These are phyloP conservation scores for Globisporangium spiculum DNA, from an alignment of 352 stramenopile genomes.

Conservation along the genomic window DNA sequence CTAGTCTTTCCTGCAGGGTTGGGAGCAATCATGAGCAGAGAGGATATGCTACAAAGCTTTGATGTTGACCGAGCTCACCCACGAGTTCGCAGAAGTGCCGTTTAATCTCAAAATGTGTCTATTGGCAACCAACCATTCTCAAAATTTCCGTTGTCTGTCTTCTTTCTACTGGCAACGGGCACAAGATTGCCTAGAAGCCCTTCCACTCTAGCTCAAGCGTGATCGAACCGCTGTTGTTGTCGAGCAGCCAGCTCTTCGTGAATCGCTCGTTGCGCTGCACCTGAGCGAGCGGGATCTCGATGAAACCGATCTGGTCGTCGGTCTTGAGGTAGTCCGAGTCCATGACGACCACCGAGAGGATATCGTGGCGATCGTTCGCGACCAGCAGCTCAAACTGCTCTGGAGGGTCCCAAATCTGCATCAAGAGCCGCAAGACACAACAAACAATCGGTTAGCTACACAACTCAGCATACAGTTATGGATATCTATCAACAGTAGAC, in stretches of 20 bases:
- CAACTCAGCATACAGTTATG: neutral
- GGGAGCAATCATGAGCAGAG: too few species aligned
- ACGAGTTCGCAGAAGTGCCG: constrained; percentile 4
- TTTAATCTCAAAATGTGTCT: constrained; percentile 1
- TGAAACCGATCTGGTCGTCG: constrained; percentile 38
- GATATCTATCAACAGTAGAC: neutral
- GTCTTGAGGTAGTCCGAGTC: constrained; percentile 46
- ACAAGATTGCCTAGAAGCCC: constrained; percentile 21
- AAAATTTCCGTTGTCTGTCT: constrained; percentile 3
- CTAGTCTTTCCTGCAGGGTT: too few species aligned
- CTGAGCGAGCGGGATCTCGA: constrained; percentile 40
- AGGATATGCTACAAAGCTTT: neutral
- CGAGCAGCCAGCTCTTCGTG: constrained; percentile 32
- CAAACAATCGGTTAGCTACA: neutral
- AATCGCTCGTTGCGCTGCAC: constrained; percentile 30
- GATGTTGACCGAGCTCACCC: constrained; percentile 2
- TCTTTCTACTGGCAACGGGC: neutral
- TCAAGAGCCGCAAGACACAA: neutral
- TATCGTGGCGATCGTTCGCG: constrained; percentile 33
- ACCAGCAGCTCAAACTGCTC: constrained; percentile 45
- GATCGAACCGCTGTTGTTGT: constrained; percentile 34
- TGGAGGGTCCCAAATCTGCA: constrained; percentile 46
- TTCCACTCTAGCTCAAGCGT: constrained; percentile 46
- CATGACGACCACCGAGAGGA: constrained; percentile 40
- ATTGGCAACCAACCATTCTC: neutral